Evolutionary conservation across 164 flowering plant species (phyloP).

Genomic region (Berberis thunbergii): DNA sequence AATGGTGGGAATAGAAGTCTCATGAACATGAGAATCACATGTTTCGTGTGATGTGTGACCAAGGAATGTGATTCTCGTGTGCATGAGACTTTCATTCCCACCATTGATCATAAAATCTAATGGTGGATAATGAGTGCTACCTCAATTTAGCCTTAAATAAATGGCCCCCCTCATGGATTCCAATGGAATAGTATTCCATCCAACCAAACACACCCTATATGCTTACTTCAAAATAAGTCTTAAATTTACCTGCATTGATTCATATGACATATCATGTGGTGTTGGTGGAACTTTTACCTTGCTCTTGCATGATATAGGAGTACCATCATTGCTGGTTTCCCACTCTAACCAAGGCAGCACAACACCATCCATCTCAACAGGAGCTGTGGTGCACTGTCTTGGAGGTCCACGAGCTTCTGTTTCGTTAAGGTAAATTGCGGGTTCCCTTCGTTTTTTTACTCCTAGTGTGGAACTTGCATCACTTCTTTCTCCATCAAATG

Average conservation of each 20-base stretch:
- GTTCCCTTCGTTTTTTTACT: constrained; percentile 25
- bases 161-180: no score
- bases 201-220: no score
- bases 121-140: no score
- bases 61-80: no score
- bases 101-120: no score
- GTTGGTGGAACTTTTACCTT: constrained; percentile 20
- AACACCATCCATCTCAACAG: constrained; percentile 83
- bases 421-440: constrained; percentile 10
- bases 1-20: no score
- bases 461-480: constrained; percentile 76
- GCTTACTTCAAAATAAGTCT: background rate
- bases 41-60: no score
- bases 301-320: constrained; percentile 31
- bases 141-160: no score
- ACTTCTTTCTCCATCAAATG: constrained; percentile 93
- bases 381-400: constrained; percentile 11
- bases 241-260: constrained; percentile 41
- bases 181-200: no score
- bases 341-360: constrained; percentile 90
- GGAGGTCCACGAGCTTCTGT: constrained; percentile 26
- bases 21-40: no score
- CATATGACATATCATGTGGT: constrained; percentile 19
- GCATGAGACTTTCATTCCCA: no score
- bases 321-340: constrained; percentile 65